Evolutionary conservation across 139 green algal species (phyloP).

Genomic region (Auxenochlorella pyrenoidosa): DNA sequence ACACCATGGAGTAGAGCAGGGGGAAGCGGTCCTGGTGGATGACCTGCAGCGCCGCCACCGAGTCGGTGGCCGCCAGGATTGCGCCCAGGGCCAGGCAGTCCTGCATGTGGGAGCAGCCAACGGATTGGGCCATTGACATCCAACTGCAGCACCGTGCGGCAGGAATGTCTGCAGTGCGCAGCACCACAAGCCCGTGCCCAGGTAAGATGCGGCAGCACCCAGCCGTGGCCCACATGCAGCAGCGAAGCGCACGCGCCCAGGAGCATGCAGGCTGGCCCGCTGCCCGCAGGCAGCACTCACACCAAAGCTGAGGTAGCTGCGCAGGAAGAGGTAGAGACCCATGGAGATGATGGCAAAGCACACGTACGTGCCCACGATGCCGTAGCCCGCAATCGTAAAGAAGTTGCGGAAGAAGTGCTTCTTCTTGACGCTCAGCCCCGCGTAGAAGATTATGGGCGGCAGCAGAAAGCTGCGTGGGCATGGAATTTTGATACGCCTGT

Average conservation of each 20-base stretch:
- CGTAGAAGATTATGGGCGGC: constrained; percentile 90
- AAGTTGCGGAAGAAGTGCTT: constrained; percentile 87
- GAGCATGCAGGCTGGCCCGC: background rate
- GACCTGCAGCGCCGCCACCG: constrained; percentile 90
- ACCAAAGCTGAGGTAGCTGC: constrained; percentile 42
- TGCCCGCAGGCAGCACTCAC: constrained; percentile 25
- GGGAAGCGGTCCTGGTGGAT: constrained; percentile 61
- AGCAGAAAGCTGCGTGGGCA: constrained; percentile 83
- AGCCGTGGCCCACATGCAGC: too few species aligned
- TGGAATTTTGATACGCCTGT: too few species aligned
- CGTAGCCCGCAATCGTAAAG: constrained; percentile 77
- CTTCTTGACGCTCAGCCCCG: constrained; percentile 85
- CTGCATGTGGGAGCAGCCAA: background rate
- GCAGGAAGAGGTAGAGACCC: constrained; percentile 53
- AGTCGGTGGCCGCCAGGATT: constrained; percentile 94
- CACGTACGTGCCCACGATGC: constrained; percentile 79
- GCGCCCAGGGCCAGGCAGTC: constrained; percentile 85
- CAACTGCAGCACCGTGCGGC: too few species aligned
- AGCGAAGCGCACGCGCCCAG: too few species aligned
- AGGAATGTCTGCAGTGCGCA: too few species aligned
- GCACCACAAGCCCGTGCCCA: too few species aligned
- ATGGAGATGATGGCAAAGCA: constrained; percentile 69
- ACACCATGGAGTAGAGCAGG: constrained; percentile 91
- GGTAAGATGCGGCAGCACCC: too few species aligned
- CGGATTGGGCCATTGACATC: too few species aligned